These are phyloP conservation scores for Jatropha multifida DNA, from an alignment of 441 rosid genomes.

Conservation along the genomic window DNA sequence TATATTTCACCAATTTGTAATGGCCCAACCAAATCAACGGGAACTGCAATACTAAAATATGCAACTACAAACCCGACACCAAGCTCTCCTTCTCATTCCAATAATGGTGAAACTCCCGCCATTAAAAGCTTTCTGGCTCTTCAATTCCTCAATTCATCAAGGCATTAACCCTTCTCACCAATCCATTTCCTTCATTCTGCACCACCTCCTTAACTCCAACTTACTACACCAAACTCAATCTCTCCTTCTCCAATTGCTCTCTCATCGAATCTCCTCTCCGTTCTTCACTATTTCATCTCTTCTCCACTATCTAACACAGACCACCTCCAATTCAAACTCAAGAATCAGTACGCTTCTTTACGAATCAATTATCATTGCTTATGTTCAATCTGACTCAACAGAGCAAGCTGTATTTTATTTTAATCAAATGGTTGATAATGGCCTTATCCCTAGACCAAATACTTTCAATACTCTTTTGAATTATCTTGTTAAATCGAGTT, in stretches of 20 bases:
- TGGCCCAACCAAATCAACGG: no score
- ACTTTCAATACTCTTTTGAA: conserved; percentile 47
- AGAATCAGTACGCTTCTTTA: conserved; percentile 31
- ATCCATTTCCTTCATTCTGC: conserved; percentile 43
- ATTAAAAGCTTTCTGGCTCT: conserved; percentile 38
- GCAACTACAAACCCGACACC: conserved; percentile 6
- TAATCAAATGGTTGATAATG: conserved; percentile 48
- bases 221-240: conserved; percentile 43
- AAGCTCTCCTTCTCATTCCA: conserved; percentile 34
- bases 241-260: conserved; percentile 45
- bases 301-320: conserved; percentile 39
- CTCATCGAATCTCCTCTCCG: conserved; percentile 43
- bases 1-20: no score
- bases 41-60: neutral
- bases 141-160: conserved; percentile 37
- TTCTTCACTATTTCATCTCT: conserved; percentile 50
- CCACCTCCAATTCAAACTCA: conserved; percentile 19
- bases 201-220: conserved; percentile 43
- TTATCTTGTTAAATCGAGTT: conserved; percentile 37
- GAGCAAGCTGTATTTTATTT: conserved; percentile 47
- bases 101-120: conserved; percentile 59
- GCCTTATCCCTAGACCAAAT: conserved; percentile 39
- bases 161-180: conserved; percentile 49
- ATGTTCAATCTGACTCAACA: conserved; percentile 43
- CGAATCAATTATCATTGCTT: conserved; percentile 49